Percentiles rank a stretch among this genome's conserved stretches.
These are phyloP conservation scores for Rhizopogon vesiculosus DNA, from an alignment of 768 basidiomycete genomes.

Conservation along the genomic window DNA sequence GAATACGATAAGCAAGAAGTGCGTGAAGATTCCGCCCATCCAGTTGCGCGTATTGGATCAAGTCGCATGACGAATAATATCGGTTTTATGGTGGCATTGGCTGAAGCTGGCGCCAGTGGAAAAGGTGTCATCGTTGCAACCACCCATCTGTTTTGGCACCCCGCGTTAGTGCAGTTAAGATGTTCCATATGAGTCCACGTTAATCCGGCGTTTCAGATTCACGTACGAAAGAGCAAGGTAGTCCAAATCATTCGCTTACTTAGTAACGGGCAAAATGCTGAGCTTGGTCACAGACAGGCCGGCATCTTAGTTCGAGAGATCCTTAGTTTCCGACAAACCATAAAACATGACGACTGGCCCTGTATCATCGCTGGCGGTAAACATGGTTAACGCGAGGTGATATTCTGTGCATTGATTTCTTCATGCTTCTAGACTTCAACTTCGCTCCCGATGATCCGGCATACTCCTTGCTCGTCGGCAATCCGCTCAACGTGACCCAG, in stretches of 20 bases:
- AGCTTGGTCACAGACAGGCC: constrained; percentile 52
- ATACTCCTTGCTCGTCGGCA: constrained; percentile 72
- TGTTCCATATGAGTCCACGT: background rate
- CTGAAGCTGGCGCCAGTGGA: constrained; percentile 30
- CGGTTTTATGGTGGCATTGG: constrained; percentile 67
- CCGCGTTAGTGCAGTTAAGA: constrained; percentile 46
- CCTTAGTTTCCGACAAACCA: constrained; percentile 44
- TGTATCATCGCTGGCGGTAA: constrained; percentile 82
- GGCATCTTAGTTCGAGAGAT: constrained; percentile 70
- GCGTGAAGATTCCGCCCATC: constrained; percentile 29
- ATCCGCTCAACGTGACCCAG: constrained; percentile 53
- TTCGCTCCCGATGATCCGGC: constrained; percentile 77
- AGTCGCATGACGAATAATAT: constrained; percentile 80
- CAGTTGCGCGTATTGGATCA: constrained; percentile 39
- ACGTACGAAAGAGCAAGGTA: constrained; percentile 82
- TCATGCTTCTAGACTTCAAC: constrained; percentile 70
- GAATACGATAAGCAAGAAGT: constrained; percentile 66
- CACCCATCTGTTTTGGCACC: constrained; percentile 96
- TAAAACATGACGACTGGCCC: constrained; percentile 56
- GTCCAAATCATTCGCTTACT: background rate
- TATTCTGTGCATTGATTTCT: background rate
- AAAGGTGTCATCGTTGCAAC: constrained; percentile 76
- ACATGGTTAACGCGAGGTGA: background rate
- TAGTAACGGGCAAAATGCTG: background rate
- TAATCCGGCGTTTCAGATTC: constrained; percentile 21